Evolutionary conservation across 495 filamentous ascomycete species (phyloP).

Genomic region (Pseudoneurospora amorphoporcata): DNA sequence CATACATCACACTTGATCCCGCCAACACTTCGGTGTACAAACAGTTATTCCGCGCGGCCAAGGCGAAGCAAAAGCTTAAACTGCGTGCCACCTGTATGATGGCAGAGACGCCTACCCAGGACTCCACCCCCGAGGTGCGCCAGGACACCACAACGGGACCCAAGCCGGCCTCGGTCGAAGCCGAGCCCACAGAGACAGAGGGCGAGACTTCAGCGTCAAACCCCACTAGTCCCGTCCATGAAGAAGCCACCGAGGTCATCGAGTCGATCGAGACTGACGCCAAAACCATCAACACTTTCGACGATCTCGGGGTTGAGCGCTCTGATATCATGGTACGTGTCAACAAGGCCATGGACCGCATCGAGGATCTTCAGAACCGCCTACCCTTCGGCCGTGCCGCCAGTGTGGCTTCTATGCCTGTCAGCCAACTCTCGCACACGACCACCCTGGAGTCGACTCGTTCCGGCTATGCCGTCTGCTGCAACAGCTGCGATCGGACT

Average conservation of each 20-base stretch:
- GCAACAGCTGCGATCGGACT: constrained; percentile 74
- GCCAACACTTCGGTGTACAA: constrained; percentile 81
- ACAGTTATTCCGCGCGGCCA: constrained; percentile 91
- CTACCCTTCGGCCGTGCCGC: background rate
- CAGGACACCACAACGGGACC: constrained; percentile 6
- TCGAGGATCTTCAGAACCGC: background rate
- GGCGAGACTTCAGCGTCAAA: constrained; percentile 2
- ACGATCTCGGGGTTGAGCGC: background rate
- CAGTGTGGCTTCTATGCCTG: background rate
- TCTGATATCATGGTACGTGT: background rate
- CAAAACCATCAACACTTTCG: background rate
- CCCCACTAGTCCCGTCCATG: background rate
- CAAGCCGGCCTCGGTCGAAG: constrained; percentile 18
- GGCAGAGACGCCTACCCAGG: background rate
- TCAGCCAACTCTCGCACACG: background rate
- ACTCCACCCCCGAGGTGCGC: background rate
- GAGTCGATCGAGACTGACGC: constrained; percentile 2
- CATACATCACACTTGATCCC: constrained; percentile 69
- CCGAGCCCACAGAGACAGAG: constrained; percentile 3
- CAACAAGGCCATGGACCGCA: background rate
- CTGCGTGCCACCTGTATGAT: constrained; percentile 52
- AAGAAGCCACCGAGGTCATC: constrained; percentile 5
- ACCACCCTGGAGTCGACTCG: constrained; percentile 1
- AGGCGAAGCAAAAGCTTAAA: constrained; percentile 95
- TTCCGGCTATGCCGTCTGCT: constrained; percentile 59